Conservation (phyloP, 1,284 basidiomycete species). For the Apiotrichum veenhuisii region DNA sequence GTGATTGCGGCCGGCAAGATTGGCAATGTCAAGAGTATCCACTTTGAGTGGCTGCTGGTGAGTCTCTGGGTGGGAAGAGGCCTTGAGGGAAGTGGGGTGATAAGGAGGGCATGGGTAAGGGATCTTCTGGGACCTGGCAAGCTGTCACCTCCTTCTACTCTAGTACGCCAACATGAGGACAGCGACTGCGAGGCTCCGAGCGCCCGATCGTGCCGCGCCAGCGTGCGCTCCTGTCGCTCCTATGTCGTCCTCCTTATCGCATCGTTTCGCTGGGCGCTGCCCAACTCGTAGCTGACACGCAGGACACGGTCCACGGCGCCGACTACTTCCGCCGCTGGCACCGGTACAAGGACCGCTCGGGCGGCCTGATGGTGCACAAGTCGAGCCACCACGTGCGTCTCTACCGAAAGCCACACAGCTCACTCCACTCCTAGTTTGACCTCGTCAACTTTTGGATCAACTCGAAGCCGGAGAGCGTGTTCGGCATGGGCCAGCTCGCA, state of each 20-base stretch:
- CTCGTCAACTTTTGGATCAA: constrained; percentile 58
- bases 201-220: too few relatives aligned
- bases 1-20: constrained; percentile 56
- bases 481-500: constrained; percentile 54
- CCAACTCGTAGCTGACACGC: constrained; percentile 4
- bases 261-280: background rate
- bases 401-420: too few relatives aligned
- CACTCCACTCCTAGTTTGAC: constrained; percentile 30
- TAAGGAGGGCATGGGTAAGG: too few relatives aligned
- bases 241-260: background rate
- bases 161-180: too few relatives aligned
- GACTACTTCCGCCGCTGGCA: constrained; percentile 60
- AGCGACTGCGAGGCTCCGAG: too few relatives aligned
- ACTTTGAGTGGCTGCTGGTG: constrained; percentile 58
- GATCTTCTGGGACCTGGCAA: too few relatives aligned
- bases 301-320: constrained; percentile 56
- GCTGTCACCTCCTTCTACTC: too few relatives aligned
- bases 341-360: constrained; percentile 55
- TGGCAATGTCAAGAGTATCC: constrained; percentile 56
- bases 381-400: constrained; percentile 55
- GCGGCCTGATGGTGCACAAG: constrained; percentile 58
- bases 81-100: background rate
- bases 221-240: too few relatives aligned
- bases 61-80: constrained; percentile 26
- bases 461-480: constrained; percentile 54